Conservation (phyloP, 2,329 filamentous ascomycete genomes). For the Zelopaecilomyces penicillatus region DNA sequence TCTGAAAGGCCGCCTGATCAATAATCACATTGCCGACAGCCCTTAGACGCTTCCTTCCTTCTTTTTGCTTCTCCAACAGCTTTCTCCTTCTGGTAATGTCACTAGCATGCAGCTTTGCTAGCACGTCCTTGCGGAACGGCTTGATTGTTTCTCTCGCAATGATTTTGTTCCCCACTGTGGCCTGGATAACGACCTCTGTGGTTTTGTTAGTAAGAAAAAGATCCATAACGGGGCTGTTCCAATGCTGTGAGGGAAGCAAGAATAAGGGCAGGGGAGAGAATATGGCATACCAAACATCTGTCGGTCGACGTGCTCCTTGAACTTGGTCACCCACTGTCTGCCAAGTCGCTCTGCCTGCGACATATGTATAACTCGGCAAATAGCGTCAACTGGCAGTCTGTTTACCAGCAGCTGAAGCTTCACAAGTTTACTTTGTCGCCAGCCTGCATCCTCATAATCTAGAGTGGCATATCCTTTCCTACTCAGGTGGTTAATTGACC, state of each 20-base stretch:
- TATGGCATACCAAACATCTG: slow-evolving; percentile 67
- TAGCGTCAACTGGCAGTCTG: slow-evolving; percentile 85
- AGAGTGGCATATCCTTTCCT: slow-evolving; percentile 87
- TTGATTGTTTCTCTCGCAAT: slow-evolving; percentile 92
- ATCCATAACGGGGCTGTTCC: background rate
- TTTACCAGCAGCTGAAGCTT: slow-evolving; percentile 94
- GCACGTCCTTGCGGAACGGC: slow-evolving; percentile 90
- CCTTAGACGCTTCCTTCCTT: slow-evolving; percentile 79
- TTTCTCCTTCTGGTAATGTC: slow-evolving; percentile 79
- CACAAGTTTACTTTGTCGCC: slow-evolving; percentile 68
- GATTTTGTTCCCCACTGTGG: slow-evolving; percentile 71
- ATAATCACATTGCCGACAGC: slow-evolving; percentile 89
- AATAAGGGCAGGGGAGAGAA: background rate
- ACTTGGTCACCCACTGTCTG: slow-evolving; percentile 83
- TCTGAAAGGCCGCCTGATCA: slow-evolving; percentile 91
- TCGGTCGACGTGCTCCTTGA: slow-evolving; percentile 91
- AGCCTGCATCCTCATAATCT: slow-evolving; percentile 94
- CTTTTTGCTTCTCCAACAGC: slow-evolving; percentile 92
- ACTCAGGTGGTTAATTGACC: too few relatives aligned
- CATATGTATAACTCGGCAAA: slow-evolving; percentile 78
- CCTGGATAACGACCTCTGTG: slow-evolving; percentile 83
- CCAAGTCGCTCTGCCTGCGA: slow-evolving; percentile 77
- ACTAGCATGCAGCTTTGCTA: slow-evolving; percentile 85
- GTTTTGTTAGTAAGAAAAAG: slow-evolving; percentile 5
- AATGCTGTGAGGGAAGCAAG: background rate